Evolutionary conservation across 2,329 filamentous ascomycete species (phyloP).

Genomic region (Fusarium pseudograminearum): DNA sequence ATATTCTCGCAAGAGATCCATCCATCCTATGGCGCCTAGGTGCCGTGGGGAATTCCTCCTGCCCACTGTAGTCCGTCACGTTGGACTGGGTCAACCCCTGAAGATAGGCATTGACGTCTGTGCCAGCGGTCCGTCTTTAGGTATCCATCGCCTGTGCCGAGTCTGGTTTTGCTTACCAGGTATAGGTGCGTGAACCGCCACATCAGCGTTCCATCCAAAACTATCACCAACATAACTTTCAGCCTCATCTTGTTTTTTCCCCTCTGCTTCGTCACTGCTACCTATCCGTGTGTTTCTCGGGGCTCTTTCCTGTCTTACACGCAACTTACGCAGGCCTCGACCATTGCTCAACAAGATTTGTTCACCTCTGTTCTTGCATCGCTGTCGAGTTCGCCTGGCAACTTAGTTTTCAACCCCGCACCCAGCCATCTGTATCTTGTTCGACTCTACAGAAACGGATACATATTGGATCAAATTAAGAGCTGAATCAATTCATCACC

Average conservation of each 20-base stretch:
- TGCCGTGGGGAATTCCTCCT: conserved; percentile 25
- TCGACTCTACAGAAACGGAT: conserved; percentile 9
- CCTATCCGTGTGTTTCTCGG: neutral
- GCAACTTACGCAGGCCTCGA: conserved; percentile 2
- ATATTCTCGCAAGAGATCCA: conserved; percentile 13
- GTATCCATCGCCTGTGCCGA: conserved; percentile 7
- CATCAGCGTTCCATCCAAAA: conserved; percentile 30
- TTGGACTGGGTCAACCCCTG: conserved; percentile 7
- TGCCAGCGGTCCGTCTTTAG: conserved; percentile 4
- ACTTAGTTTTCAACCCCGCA: conserved; percentile 40
- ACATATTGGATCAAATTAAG: conserved; percentile 29
- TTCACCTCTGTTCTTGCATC: conserved; percentile 31
- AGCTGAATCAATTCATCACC: conserved; percentile 33
- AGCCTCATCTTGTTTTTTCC: conserved; percentile 20
- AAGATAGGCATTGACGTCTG: neutral
- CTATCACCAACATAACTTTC: conserved; percentile 28
- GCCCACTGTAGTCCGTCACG: conserved; percentile 3
- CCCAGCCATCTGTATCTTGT: conserved; percentile 33
- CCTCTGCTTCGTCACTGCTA: conserved; percentile 10
- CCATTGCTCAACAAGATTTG: conserved; percentile 32
- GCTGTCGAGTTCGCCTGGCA: conserved; percentile 16
- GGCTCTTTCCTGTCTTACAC: neutral
- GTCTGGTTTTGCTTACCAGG: conserved; percentile 22
- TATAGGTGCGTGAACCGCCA: conserved; percentile 25
- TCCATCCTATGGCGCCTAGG: conserved; percentile 12